Base-by-base conservation (phyloP, 768 basidiomycete species). In the Mycena filopes region DNA sequence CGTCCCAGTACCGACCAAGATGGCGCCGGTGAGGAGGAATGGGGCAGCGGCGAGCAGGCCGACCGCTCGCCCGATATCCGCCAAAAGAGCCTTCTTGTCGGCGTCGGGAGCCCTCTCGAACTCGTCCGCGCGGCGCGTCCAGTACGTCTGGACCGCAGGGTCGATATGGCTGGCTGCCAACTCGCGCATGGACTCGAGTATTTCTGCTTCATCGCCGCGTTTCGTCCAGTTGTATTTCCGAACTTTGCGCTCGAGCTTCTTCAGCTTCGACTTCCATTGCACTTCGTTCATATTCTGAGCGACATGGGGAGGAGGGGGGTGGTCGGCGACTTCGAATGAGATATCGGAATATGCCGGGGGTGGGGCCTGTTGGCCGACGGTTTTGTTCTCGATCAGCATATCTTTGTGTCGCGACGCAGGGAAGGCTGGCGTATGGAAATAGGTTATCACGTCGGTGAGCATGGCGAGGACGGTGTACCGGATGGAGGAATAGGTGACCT, bases 151-250 rank as follows among this genome's bases (percentile, higher is more conserved):
- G 38, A 68, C 60, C 43, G 51, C 20, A 4, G 63, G 63, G 50
- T 68, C 67, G 42, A 4, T 49, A 36, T 68, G 67, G 59, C 63
- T 57, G 16, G 54, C 26, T 8, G 67, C 57, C 43, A 68, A 55
- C 38, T 65, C 67, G 8, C 63, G 67, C 67, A 68, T 68, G 15
- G 58, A 56, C 3, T 31, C 36, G 59, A 60, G 16, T 25, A 68
- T 65, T 33, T 33, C 12, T 33, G 31, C 31, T 1, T 25, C 50
- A 16, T 54, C 54, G 42, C 61, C 63, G 55, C 65, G 58, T 18
- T 48, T 51, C 36, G 43, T 58, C 60, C 63, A 65, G 50, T 64
- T 68, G 67, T 66, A 69, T 51, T 66, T 62, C 33, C 59, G 49
- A 47, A 66, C 48, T 56, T 50, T 62, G 18, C 21, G 23, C 33